Evolutionary conservation across 148 eudicot species (phyloP).

Genomic region (Rhododendron vialii): DNA sequence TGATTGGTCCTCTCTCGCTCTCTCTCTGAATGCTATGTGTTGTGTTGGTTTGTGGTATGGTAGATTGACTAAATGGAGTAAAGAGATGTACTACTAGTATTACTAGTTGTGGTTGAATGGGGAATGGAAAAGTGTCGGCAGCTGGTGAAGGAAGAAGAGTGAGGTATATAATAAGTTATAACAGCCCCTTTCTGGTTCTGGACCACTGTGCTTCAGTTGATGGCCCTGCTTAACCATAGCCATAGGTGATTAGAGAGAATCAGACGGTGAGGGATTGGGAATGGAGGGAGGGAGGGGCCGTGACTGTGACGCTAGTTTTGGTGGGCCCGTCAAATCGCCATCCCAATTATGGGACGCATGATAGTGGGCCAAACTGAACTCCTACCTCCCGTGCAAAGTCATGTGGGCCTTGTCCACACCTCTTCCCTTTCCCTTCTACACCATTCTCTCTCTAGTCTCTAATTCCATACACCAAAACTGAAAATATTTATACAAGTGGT

Average conservation of each 20-base stretch:
- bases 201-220: not conserved
- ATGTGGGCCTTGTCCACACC: not conserved
- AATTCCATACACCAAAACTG: too few relatives aligned
- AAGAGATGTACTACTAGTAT: not conserved
- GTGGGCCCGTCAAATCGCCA: not conserved
- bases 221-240: not conserved
- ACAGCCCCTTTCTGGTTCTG: not conserved
- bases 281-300: not conserved
- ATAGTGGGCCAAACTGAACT: not conserved
- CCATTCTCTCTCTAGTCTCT: not conserved
- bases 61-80: not conserved
- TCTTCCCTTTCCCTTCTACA: not conserved
- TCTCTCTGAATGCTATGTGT: not conserved
- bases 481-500: too few relatives aligned
- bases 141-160: not conserved
- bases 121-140: conserved; percentile 11
- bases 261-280: not conserved
- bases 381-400: not conserved
- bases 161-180: not conserved
- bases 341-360: not conserved
- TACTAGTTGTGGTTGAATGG: not conserved
- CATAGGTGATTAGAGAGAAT: too few relatives aligned
- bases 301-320: not conserved
- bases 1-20: not conserved
- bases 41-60: too few relatives aligned